Base-by-base conservation (phyloP, 331 rosid genomes). In the Phaseolus coccineus region DNA sequence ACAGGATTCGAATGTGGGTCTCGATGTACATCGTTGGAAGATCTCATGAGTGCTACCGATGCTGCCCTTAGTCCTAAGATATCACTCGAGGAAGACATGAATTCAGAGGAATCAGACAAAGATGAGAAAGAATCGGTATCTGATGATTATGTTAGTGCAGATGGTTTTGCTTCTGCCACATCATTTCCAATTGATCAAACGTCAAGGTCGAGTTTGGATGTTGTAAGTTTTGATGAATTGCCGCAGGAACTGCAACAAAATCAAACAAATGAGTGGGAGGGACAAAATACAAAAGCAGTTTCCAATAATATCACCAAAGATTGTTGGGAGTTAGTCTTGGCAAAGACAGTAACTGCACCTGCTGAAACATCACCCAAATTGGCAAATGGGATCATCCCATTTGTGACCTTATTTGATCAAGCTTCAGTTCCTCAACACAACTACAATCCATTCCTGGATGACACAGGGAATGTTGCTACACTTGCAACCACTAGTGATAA, bases 391-490 rank as follows among this genome's bases (percentile, higher is more conserved):
- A 72, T 52, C 37, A 85, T 80, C 22, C 35, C 86, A 11, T 74
- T 25, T 76, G 22, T 53, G 33, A 65, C 39, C 25, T 33, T 71
- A 16, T 84, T 84, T 77, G 80, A 39, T 22, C 87, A 84, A 63
- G 12, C 78, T 76, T 44, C 59, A 12, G 6, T 56, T 4, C 73
- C 87, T 52, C 87, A 68, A 68, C 62, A 81, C 35, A 86, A 64
- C 0, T 83, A 85, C 84, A 94, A 94, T 79, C 97, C 98, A 11
- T 94, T 94, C 76, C 74, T 94, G 3, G 87, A 88, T 61, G 93
- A 87, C 14, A 12, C 6, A 40, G 13, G 31, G 59, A 74, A 15
- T 44, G 14, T 50, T 69, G 22, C 80, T 24, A 44, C 74, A 69
- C 27, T 33, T 65, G 4, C 63, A 31, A 44, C 75, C 28, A 13